Evolutionary conservation across 169 alveolate species (phyloP).

Genomic region (Eimeria falciformis): DNA sequence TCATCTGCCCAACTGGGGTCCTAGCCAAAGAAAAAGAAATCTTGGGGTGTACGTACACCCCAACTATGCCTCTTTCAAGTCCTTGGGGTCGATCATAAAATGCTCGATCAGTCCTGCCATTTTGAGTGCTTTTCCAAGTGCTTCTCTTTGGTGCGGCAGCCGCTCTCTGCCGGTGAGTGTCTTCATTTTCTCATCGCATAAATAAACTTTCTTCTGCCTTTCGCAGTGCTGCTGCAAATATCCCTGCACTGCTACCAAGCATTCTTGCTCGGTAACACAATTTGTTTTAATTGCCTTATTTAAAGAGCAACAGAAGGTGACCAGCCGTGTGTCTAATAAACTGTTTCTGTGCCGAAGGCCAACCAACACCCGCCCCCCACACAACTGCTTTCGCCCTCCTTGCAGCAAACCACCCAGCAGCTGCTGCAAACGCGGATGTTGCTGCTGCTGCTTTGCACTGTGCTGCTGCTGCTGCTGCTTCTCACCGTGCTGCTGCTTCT

Average conservation of each 20-base stretch:
- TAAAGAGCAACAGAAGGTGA: not conserved
- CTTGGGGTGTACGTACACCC: no score
- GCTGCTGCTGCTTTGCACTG: not conserved
- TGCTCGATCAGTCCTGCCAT: not conserved
- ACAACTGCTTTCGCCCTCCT: not conserved
- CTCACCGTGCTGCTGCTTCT: not conserved
- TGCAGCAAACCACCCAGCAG: not conserved
- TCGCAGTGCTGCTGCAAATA: slow-evolving; percentile 1
- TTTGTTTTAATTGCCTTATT: not conserved
- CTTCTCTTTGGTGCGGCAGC: not conserved
- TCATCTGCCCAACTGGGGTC: no score
- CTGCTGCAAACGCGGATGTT: not conserved
- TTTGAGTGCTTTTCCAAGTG: not conserved
- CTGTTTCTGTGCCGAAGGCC: not conserved
- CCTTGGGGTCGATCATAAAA: not conserved
- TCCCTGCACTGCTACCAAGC: not conserved
- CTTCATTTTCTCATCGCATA: not conserved
- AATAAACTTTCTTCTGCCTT: not conserved
- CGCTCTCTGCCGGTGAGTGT: not conserved
- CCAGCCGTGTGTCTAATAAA: not conserved
- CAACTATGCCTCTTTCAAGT: no score
- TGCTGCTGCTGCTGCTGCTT: slow-evolving; percentile 1
- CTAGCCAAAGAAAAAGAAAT: no score
- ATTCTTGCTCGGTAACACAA: not conserved
- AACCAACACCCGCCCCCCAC: not conserved